Base-by-base conservation (phyloP, 2,329 filamentous ascomycete genomes). In the Fusarium setosum region DNA sequence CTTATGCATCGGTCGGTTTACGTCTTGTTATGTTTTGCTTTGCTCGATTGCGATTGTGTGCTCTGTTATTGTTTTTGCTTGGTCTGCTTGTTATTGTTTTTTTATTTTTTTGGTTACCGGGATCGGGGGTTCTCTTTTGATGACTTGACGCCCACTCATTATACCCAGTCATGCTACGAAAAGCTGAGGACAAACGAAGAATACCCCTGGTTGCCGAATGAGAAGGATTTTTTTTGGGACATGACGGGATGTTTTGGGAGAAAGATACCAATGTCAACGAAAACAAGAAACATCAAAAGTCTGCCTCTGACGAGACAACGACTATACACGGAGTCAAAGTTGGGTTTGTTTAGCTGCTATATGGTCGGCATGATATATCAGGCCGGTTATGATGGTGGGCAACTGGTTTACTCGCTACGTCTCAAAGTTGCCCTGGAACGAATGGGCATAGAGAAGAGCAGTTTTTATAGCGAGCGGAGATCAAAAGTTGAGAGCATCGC, bases 1-100 rank as follows among this genome's bases (percentile, higher is more conserved):
- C 72, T 77, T 79, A 72, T 79, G 79, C 80, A 82, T 84, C 78
- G 80, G 79, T 83, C 80, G 80, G 79, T 78, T 63, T 76, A 76
- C 73, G 70, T 72, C 76, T 74, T 72, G 72, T 75, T 69, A 68
- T 74, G 70, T 72, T 66, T 58, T 68, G 62, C 62, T 59, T 68
- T 63, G 56, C 63, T 62, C 52, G 47, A 38, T 54, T 68, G 51
- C 61, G 52, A 61, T 66, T 61, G 54, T 59, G 44, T 65, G 45
- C 40, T 69, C 54, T 56, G 23, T 26, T 61, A 35, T 17, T 51
- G 52, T 34, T 40, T 34, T 42, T 23, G 38, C 50, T 64, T 63
- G 24, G 38, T 50, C 59, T 61, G 61, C 41, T 57, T 56, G 48
- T 63, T 51, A 60, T 65, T 55, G 50, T 68, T 63, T 61, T 60